Evolutionary conservation across 495 filamentous ascomycete genomes (phyloP).

Genomic region (Jackrogersella minutella): DNA sequence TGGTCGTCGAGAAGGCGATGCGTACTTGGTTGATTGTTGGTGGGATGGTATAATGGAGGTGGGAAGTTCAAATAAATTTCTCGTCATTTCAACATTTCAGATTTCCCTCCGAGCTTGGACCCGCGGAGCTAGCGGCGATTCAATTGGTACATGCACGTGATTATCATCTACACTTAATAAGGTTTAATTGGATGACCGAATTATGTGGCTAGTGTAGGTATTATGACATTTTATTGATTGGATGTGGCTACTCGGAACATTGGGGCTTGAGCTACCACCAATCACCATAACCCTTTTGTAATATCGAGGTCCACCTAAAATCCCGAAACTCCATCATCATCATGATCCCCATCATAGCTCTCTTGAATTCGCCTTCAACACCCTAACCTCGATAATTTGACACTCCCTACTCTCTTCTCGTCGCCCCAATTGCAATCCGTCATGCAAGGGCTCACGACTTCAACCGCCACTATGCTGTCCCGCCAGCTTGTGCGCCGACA

Average conservation of each 20-base stretch:
- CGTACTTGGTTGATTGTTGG: background rate
- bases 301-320: conserved; percentile 45
- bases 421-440: conserved; percentile 41
- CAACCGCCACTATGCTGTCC: conserved; percentile 47
- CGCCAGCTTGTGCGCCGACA: conserved; percentile 50
- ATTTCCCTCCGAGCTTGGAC: conserved; percentile 35
- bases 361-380: conserved; percentile 22
- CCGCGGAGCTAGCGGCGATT: conserved; percentile 40
- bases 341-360: conserved; percentile 22
- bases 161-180: too few species aligned
- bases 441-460: conserved; percentile 47
- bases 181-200: conserved; percentile 14
- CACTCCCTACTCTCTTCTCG: conserved; percentile 21
- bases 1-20: conserved; percentile 4
- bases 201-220: too few species aligned
- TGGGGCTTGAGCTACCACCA: conserved; percentile 28
- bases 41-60: conserved; percentile 3
- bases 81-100: too few species aligned
- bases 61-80: conserved; percentile 36
- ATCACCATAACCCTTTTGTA: conserved; percentile 44
- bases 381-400: conserved; percentile 26
- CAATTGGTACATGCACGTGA: conserved; percentile 17
- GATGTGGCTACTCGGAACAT: conserved; percentile 21
- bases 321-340: conserved; percentile 39
- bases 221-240: too few species aligned